Percentiles rank a stretch among this genome's conserved stretches.
Conservation (phyloP, 306 rosid genomes). For the Acmispon strigosus region DNA sequence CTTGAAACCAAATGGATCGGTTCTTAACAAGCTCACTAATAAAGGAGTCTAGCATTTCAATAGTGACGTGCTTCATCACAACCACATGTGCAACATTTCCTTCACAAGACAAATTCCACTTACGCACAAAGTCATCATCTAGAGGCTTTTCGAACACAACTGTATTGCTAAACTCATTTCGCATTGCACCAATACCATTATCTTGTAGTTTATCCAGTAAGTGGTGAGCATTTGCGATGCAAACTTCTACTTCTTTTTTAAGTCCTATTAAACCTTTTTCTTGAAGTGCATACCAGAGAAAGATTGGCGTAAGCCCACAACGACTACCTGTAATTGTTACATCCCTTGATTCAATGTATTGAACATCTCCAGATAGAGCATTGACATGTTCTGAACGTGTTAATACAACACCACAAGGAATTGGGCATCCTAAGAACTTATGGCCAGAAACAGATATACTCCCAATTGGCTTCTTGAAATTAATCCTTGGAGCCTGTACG, state of each 20-base stretch:
- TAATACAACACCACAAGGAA: too few relatives aligned
- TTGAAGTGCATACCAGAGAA: constrained; percentile 64
- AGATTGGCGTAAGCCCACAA: constrained; percentile 63
- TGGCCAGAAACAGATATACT: constrained; percentile 7
- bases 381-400: too few relatives aligned
- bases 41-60: neutral
- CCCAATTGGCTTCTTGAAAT: constrained; percentile 11
- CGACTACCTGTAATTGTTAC: constrained; percentile 76
- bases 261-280: constrained; percentile 52
- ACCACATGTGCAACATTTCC: constrained; percentile 50
- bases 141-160: too few relatives aligned
- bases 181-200: neutral
- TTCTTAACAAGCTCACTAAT: neutral
- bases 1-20: neutral
- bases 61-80: constrained; percentile 5
- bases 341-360: constrained; percentile 65
- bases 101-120: constrained; percentile 62
- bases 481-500: constrained; percentile 1
- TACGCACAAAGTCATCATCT: constrained; percentile 42
- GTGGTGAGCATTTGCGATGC: constrained; percentile 41
- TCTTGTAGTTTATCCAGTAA: neutral
- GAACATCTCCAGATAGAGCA: constrained; percentile 55
- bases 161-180: constrained; percentile 4
- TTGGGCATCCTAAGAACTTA: too few relatives aligned
- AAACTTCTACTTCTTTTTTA: constrained; percentile 57